These are phyloP conservation scores for Begonia peltatifolia DNA, from an alignment of 306 rosid species.

Conservation along the genomic window DNA sequence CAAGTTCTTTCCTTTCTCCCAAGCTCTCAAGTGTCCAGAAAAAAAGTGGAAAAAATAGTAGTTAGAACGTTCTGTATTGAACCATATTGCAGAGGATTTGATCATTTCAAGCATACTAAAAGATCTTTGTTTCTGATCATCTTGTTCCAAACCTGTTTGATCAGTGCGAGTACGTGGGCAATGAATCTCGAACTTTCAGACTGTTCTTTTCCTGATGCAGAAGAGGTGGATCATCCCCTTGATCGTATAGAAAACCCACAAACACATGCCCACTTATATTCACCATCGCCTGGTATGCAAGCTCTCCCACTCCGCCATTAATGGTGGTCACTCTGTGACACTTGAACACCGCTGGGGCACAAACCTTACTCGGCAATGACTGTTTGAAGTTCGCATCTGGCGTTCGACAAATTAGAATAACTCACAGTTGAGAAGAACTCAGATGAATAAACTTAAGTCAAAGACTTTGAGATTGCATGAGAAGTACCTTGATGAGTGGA, in stretches of 20 bases:
- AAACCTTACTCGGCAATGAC: neutral
- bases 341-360: conserved; percentile 9
- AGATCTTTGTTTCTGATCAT: too few relatives aligned
- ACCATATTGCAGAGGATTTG: too few relatives aligned
- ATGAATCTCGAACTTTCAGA: too few relatives aligned
- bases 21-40: too few relatives aligned
- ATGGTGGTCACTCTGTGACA: conserved; percentile 3
- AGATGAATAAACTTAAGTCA: neutral
- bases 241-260: conserved; percentile 4
- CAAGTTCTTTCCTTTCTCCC: too few relatives aligned
- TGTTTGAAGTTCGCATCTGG: conserved; percentile 2
- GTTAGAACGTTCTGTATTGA: too few relatives aligned
- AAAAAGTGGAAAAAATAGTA: too few relatives aligned
- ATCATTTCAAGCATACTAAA: too few relatives aligned
- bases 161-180: too few relatives aligned
- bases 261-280: conserved; percentile 7
- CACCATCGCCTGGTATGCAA: conserved; percentile 5
- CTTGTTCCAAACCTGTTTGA: too few relatives aligned
- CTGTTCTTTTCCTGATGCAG: too few relatives aligned
- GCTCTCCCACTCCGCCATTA: neutral
- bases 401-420: neutral
- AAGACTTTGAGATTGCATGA: neutral
- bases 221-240: conserved; percentile 1
- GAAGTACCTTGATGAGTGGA: conserved; percentile 3
- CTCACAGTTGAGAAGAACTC: neutral